phyloP scores from a whole-genome alignment of 805 yeast species.

The Jamesozyma lodderae region DNA sequence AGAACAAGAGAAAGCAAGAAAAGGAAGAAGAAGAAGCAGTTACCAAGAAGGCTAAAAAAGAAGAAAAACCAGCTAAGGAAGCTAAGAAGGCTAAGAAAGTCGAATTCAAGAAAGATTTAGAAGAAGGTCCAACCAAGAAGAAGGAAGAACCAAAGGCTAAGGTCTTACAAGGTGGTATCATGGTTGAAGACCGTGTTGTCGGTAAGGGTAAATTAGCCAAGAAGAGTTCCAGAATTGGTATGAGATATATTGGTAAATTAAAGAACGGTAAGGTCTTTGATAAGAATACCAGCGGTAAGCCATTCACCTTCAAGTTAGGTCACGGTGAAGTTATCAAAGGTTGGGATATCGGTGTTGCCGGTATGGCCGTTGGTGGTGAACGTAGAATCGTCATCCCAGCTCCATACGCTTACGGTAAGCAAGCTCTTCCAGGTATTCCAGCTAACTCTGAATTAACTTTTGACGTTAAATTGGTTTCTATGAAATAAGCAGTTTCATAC shows the following conservation, averaged over 20 bases:
- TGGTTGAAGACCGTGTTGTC: conserved; percentile 81
- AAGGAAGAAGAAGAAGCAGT: conserved; percentile 25
- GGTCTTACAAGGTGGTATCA: conserved; percentile 86
- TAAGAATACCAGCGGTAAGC: conserved; percentile 95
- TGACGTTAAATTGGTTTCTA: conserved; percentile 85
- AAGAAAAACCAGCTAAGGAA: conserved; percentile 26
- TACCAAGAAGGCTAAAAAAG: conserved; percentile 26
- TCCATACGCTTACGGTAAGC: conserved; percentile 91
- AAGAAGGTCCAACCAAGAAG: conserved; percentile 80
- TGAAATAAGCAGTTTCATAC: conserved; percentile 46
- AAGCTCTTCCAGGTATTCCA: conserved; percentile 93
- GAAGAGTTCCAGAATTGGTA: conserved; percentile 83
- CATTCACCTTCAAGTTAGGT: conserved; percentile 84
- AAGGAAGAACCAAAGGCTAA: conserved; percentile 45
- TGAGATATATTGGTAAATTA: conserved; percentile 96
- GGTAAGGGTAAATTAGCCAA: conserved; percentile 89
- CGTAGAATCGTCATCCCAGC: conserved; percentile 96
- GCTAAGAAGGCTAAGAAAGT: conserved; percentile 59
- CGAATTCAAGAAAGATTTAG: conserved; percentile 81
- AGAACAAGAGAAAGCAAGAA: conserved; percentile 28
- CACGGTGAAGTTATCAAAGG: conserved; percentile 98
- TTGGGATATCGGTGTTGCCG: conserved; percentile 97
- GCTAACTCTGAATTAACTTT: conserved; percentile 94
- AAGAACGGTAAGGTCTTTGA: conserved; percentile 94
- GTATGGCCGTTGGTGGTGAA: conserved; percentile 98